These are phyloP conservation scores for Davidsoniella virescens DNA, from an alignment of 2,329 filamentous ascomycete genomes.

Conservation along the genomic window DNA sequence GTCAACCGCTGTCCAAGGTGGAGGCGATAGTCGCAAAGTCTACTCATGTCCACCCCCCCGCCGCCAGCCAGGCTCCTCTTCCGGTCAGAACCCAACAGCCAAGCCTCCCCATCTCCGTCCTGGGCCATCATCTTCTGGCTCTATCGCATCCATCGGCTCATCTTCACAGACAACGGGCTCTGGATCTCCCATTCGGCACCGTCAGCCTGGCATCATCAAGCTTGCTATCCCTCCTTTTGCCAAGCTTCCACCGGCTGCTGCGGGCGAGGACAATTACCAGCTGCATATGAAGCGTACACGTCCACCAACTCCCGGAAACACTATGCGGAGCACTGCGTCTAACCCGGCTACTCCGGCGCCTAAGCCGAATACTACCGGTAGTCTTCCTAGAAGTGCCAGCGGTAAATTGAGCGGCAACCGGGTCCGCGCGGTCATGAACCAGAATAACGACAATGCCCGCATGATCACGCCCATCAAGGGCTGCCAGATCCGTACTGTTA, in stretches of 20 bases:
- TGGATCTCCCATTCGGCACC: conserved; percentile 7
- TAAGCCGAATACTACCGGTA: neutral
- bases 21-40: neutral
- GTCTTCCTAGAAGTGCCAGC: neutral
- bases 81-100: no score
- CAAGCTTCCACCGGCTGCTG: neutral
- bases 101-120: neutral
- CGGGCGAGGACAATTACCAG: neutral
- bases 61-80: neutral
- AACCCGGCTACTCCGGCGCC: neutral
- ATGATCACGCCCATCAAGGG: conserved; percentile 9
- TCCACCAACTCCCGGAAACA: neutral
- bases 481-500: conserved; percentile 5
- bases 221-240: neutral
- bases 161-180: neutral
- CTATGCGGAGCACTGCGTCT: neutral
- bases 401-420: neutral
- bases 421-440: neutral
- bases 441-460: conserved; percentile 7
- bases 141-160: neutral
- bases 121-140: neutral
- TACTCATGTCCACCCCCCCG: conserved; percentile 10
- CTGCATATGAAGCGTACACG: conserved; percentile 1
- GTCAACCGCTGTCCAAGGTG: no score
- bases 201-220: neutral